Percentiles rank a stretch among this genome's conserved stretches.
phyloP scores from a whole-genome alignment of 1,284 basidiomycete species.

The Irpex sp. region DNA sequence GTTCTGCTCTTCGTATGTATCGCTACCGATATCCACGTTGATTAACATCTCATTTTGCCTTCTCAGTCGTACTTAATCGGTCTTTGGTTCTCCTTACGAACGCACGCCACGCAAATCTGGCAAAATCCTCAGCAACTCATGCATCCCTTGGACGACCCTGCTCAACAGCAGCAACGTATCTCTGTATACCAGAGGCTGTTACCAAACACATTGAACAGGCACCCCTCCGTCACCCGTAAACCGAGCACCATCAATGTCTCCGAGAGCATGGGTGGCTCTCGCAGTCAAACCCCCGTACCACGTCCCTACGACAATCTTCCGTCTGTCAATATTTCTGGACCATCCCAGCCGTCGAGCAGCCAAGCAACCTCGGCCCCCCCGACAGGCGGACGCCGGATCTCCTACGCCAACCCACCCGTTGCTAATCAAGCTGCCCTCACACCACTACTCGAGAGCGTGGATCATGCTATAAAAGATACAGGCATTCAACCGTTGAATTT shows the following conservation, averaged over 20 bases:
- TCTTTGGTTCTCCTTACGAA: slow-evolving; percentile 97
- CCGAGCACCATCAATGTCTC: slow-evolving; percentile 38
- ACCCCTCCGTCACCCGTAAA: slow-evolving; percentile 37
- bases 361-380: slow-evolving; percentile 7
- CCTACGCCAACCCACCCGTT: slow-evolving; percentile 47
- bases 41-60: background rate
- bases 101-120: slow-evolving; percentile 99
- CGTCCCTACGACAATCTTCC: slow-evolving; percentile 24
- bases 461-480: slow-evolving; percentile 66
- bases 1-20: slow-evolving; percentile 84
- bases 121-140: slow-evolving; percentile 92
- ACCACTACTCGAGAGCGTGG: slow-evolving; percentile 77
- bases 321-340: background rate
- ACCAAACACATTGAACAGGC: slow-evolving; percentile 26
- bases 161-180: slow-evolving; percentile 52
- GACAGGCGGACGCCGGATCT: slow-evolving; percentile 34
- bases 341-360: slow-evolving; percentile 13
- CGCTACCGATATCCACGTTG: slow-evolving; percentile 4
- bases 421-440: slow-evolving; percentile 39
- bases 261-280: slow-evolving; percentile 30
- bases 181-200: slow-evolving; percentile 74
- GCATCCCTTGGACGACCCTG: slow-evolving; percentile 54
- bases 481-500: slow-evolving; percentile 54
- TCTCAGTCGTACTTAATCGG: slow-evolving; percentile 92
- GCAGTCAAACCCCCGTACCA: slow-evolving; percentile 38